Evolutionary conservation across 2,329 filamentous ascomycete species (phyloP).

Genomic region (Nigrospora sphaerica): DNA sequence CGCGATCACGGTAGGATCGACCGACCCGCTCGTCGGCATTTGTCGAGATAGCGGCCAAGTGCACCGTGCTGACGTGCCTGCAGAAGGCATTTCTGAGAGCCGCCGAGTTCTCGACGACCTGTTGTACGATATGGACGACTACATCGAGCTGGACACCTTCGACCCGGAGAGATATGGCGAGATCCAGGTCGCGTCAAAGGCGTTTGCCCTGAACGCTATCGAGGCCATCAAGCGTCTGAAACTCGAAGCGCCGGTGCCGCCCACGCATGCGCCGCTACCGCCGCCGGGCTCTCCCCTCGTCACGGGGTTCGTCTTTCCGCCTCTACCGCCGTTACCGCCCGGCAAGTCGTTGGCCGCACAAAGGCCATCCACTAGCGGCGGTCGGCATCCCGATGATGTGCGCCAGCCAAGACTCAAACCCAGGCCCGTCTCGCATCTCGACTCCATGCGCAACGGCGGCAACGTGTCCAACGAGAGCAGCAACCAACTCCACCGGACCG

Average conservation of each 20-base stretch:
- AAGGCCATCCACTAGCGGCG: neutral
- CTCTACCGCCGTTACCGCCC: conserved; percentile 10
- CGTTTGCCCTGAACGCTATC: conserved; percentile 30
- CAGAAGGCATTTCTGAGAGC: conserved; percentile 13
- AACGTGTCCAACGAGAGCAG: too few relatives aligned
- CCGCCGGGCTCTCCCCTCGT: too few relatives aligned
- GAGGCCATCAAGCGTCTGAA: conserved; percentile 27
- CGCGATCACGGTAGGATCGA: conserved; percentile 23
- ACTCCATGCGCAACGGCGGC: too few relatives aligned
- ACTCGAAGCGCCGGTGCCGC: conserved; percentile 11
- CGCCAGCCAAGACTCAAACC: too few relatives aligned
- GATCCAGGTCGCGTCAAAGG: conserved; percentile 30
- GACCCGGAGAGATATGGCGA: conserved; percentile 26
- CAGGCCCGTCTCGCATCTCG: too few relatives aligned
- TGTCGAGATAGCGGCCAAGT: neutral
- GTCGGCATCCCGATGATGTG: too few relatives aligned
- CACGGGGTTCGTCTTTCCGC: conserved; percentile 14
- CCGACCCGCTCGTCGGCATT: neutral
- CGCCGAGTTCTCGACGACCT: conserved; percentile 28
- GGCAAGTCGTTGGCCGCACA: neutral
- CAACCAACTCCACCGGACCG: neutral
- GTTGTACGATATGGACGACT: conserved; percentile 37
- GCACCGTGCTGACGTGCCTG: conserved; percentile 5
- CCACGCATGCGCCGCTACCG: conserved; percentile 2
- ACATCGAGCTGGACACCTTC: conserved; percentile 28